Base-by-base conservation (phyloP, 768 basidiomycete genomes). In the Suillus fuscotomentosus region DNA sequence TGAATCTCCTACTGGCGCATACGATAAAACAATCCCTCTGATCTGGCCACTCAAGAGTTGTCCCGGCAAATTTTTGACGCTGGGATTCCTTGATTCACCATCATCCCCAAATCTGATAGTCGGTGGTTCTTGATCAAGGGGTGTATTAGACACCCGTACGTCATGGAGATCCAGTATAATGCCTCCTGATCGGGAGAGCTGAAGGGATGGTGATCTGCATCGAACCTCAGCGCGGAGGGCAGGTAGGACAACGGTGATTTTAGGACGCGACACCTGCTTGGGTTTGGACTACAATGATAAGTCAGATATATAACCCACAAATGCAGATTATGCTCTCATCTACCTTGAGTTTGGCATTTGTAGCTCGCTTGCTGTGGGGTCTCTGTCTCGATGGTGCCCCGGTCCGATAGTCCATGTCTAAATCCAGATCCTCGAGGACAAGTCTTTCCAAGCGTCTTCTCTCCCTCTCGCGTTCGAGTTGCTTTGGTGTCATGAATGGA, bases 211-310 rank as follows among this genome's bases (percentile, higher is more conserved):
- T 38, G 92, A 81, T 6, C 88, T 87, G 70, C 85, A 88, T 55
- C 91, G 85, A 57, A 90, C 71, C 71, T 94, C 84, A 24, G 90
- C 53, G 22, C 94, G 86, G 53, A 95, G 70, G 22, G 50, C 60
- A 48, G 31, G 24, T 66, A 54, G 56, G 63, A n/a, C 24, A 7
- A 56, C 27, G 61, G 20, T 62, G 24, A 62, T 62, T 38, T 62
- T 31, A 4, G 20, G 10, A 34, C 20, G 36, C 1, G 50, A 41
- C 15, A 9, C 41, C 24, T 39, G 56, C 15, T 60, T 41, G n/a
- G 38, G 39, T 27, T 55, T 62, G 31, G 61, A 24, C 61, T 62
- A 27, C 9, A 59, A 39, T 14, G 20, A 60, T 15, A 57, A 61
- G 54, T 57, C 27, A 60, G 60, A 47, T n/a, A 59, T 61, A 39